Evolutionary conservation across 1,284 basidiomycete species (phyloP), one percentile per base, ranked within the genome.

Genomic region (Golubevia pallescens): DNA sequence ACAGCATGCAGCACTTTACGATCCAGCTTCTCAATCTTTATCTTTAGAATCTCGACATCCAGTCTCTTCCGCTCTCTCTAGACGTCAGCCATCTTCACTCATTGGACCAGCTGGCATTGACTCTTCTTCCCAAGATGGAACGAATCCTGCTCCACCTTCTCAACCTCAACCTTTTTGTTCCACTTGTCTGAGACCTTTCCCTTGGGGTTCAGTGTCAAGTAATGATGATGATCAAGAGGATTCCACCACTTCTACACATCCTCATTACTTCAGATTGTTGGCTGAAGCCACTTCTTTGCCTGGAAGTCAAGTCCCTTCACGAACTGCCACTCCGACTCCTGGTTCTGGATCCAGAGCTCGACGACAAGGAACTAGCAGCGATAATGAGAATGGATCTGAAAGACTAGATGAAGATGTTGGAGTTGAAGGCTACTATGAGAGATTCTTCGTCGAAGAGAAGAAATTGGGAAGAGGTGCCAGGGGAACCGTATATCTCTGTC

Each of bases 391-490:
- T n/a, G n/a, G n/a, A n/a, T n/a, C n/a, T n/a, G n/a, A n/a, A n/a
- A n/a, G n/a, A n/a, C n/a, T n/a, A n/a, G n/a, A n/a, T n/a, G n/a
- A n/a, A n/a, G n/a, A n/a, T n/a, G n/a, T 54, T 48, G 86, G 86
- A 6, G 86, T 86, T 0, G 86, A 85, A 61, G 88, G 88, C 4
- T 88, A 88, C 70, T 88, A 88, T 69, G 80, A 85, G 16, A 89
- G 93, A 0, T 96, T 95, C 87, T 96, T 97, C 80, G 89, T 91
- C 69, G 93, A 95, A 78, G 93, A 95, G 70, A 90, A 89, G 67
- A 90, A 91, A 61, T 87, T 96, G 1, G 95, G 95, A 0, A 94
- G 95, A 90, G 95, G 95, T 54, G 94, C 94, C 0, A 93, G 94
- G 75, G 95, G 95, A 0, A 92, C 89, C 38, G 95, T 97, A 0